Evolutionary conservation across 371 early-diverging fungal species (phyloP), one percentile per base, ranked within the genome.

Genomic region (Sporodiniella umbellata): DNA sequence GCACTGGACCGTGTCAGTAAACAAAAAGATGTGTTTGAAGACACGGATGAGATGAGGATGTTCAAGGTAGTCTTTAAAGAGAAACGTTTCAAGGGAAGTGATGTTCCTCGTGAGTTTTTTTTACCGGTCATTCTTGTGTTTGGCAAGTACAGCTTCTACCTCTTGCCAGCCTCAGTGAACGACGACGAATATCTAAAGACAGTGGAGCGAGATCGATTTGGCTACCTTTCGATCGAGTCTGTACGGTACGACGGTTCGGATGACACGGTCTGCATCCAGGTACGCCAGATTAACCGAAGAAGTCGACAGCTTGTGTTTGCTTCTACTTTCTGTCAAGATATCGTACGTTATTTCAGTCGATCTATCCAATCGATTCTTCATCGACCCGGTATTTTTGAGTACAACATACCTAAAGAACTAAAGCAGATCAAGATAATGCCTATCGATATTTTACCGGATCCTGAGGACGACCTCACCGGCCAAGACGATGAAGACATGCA

Each of bases 121-220:
- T 23, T 54, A 10, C 58, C 58, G 0, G 58, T 74, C 6, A 44
- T 68, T n/a, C 38, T 74, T 10, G 75, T 59, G 1, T 61, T 74
- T 37, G 75, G 75, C 12, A 68, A 64, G 51, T 66, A 60, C 37
- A 74, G 70, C 33, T 55, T 74, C 15, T 74, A 74, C 17, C 19
- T 74, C 0, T 45, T 70, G 23, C 75, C 71, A 0, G 42, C 47
- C 0, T 33, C 49, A 5, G 51, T 53, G 10, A 15, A 50, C 22
- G 62, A 60, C 21, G 52, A 58, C 18, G 58, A 54, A 18, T 67
- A 69, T 30, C 48, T 60, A 10, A 69, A 69, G 33, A 28, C 47
- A 0, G 54, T 74, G 2, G 68, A 64, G 17, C 63, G 71, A 0
- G 75, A 70, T 37, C 66, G 75, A 2, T 62, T 65, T 53, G 75